A percentile compares a stretch with the other conserved stretches of the same genome.
Conservation (phyloP, 2,329 filamentous ascomycete genomes). For the Botryotinia globosa region DNA sequence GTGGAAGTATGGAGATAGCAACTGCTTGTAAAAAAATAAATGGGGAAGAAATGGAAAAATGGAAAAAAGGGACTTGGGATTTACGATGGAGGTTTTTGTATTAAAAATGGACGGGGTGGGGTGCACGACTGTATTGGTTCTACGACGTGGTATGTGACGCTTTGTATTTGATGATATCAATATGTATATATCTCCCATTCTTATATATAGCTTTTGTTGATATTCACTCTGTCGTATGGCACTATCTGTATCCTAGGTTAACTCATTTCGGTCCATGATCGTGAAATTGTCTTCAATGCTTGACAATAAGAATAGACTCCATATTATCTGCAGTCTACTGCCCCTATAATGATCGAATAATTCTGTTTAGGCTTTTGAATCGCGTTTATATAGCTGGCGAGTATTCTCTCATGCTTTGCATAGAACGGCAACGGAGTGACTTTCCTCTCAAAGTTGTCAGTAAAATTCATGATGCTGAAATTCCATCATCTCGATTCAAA, state of each 20-base stretch:
- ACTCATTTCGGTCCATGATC: background rate
- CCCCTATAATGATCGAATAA: background rate
- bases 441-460: background rate
- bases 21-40: constrained; percentile 27
- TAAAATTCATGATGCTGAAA: background rate
- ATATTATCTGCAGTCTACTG: background rate
- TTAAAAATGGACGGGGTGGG: background rate
- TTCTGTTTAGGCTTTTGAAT: background rate
- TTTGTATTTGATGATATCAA: background rate
- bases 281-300: background rate
- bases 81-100: background rate
- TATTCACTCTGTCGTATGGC: no score
- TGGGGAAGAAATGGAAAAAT: background rate
- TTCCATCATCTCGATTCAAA: background rate
- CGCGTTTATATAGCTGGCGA: background rate
- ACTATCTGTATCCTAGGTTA: background rate
- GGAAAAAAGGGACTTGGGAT: background rate
- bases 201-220: background rate
- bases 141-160: background rate
- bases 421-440: background rate
- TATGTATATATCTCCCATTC: background rate
- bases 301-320: background rate
- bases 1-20: constrained; percentile 30
- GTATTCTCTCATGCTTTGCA: background rate
- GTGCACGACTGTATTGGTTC: background rate